A percentile compares a stretch with the other conserved stretches of the same genome.
phyloP scores from a whole-genome alignment of 2,329 filamentous ascomycete species.

The Sodiomyces alkalinus region DNA sequence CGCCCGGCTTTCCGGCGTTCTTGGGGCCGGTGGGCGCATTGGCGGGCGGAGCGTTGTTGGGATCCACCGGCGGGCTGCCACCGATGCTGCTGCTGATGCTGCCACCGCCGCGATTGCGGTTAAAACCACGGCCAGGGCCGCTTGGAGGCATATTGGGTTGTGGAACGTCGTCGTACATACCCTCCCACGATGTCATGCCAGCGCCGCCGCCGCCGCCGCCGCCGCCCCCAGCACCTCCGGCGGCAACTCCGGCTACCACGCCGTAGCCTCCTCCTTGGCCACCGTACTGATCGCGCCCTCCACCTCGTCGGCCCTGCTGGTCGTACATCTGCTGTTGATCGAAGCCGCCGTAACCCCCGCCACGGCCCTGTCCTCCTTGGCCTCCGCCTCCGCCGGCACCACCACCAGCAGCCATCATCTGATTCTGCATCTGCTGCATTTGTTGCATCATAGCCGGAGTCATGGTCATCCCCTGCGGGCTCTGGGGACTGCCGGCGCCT shows the following conservation, averaged over 20 bases:
- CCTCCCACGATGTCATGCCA: constrained; percentile 81
- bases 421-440: constrained; percentile 28
- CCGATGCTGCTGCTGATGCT: constrained; percentile 26
- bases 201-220: constrained; percentile 32
- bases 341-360: background rate
- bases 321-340: constrained; percentile 10
- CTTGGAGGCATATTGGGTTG: constrained; percentile 53
- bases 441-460: constrained; percentile 44
- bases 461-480: constrained; percentile 26
- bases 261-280: constrained; percentile 14
- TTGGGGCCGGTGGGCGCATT: constrained; percentile 84
- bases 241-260: too few species aligned
- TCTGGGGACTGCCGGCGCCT: constrained; percentile 17
- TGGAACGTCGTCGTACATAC: constrained; percentile 94
- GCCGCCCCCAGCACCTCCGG: too few species aligned
- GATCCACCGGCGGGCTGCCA: constrained; percentile 18
- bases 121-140: constrained; percentile 26
- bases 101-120: constrained; percentile 16
- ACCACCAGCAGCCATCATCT: constrained; percentile 14
- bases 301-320: constrained; percentile 16
- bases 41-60: constrained; percentile 32
- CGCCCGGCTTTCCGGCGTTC: constrained; percentile 81
- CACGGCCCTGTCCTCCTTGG: constrained; percentile 1
- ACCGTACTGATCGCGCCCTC: constrained; percentile 14
- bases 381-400: constrained; percentile 9